A percentile compares a stretch with the other conserved stretches of the same genome.
phyloP scores from a whole-genome alignment of 306 rosid species.

The Acacia confusa region DNA sequence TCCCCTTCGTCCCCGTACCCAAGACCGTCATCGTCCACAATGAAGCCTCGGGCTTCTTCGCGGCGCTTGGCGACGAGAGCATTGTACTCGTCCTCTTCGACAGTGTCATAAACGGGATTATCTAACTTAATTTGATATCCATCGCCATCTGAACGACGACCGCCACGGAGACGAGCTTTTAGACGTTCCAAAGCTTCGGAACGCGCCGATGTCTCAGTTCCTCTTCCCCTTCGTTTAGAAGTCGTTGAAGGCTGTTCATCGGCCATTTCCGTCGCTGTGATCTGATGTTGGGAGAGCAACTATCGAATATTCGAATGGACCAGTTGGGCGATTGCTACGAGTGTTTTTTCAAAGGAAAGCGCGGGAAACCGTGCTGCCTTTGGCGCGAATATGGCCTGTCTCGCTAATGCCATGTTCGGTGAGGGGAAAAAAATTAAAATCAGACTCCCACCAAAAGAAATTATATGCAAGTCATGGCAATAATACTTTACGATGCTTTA shows the following conservation, averaged over 20 bases:
- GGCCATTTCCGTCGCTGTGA: slow-evolving; percentile 46
- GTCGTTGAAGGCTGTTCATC: slow-evolving; percentile 51
- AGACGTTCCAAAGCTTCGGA: slow-evolving; percentile 76
- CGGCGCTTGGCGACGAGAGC: slow-evolving; percentile 84
- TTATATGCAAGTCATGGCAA: too few relatives aligned
- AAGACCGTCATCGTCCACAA: slow-evolving; percentile 81
- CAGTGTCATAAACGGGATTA: slow-evolving; percentile 69
- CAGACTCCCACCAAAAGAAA: too few relatives aligned
- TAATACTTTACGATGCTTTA: too few relatives aligned
- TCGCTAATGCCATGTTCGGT: not conserved
- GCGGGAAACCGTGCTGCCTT: slow-evolving; percentile 41
- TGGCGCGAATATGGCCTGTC: slow-evolving; percentile 27
- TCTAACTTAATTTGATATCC: slow-evolving; percentile 73
- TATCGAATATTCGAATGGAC: too few relatives aligned
- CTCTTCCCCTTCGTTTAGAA: slow-evolving; percentile 61
- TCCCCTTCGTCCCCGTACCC: slow-evolving; percentile 91
- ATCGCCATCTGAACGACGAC: slow-evolving; percentile 63
- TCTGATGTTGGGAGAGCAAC: not conserved
- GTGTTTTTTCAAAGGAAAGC: not conserved
- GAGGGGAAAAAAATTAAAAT: too few relatives aligned
- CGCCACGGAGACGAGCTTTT: slow-evolving; percentile 56
- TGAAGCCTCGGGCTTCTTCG: slow-evolving; percentile 63
- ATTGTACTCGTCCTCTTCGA: slow-evolving; percentile 81
- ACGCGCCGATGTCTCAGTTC: slow-evolving; percentile 54
- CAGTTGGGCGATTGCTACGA: not conserved